Conservation (phyloP, 805 yeast species). For the Yamadazyma tumulicola region DNA sequence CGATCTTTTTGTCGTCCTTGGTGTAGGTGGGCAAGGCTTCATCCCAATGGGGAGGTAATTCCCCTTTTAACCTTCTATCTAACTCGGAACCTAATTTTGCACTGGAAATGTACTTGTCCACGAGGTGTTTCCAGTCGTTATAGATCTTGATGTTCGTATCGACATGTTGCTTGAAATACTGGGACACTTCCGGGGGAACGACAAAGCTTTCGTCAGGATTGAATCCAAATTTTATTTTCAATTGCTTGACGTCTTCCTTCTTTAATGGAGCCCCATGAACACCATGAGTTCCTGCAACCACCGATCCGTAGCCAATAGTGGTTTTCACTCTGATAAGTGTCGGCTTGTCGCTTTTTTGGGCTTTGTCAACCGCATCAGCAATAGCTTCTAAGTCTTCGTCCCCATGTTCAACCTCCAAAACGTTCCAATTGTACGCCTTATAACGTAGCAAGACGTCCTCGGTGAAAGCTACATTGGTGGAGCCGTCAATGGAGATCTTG, state of each 20-base stretch:
- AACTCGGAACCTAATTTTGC: slow-evolving; percentile 75
- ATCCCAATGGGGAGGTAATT: slow-evolving; percentile 83
- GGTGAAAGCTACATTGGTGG: slow-evolving; percentile 83
- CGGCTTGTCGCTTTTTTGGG: slow-evolving; percentile 79
- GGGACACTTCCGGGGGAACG: slow-evolving; percentile 81
- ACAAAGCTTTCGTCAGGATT: slow-evolving; percentile 76
- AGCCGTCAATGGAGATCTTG: slow-evolving; percentile 95
- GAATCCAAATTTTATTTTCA: slow-evolving; percentile 82
- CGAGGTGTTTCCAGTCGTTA: slow-evolving; percentile 67
- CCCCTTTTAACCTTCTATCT: slow-evolving; percentile 68
- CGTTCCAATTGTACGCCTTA: slow-evolving; percentile 94
- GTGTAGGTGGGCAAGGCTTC: slow-evolving; percentile 73
- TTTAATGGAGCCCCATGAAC: slow-evolving; percentile 97
- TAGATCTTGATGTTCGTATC: slow-evolving; percentile 65
- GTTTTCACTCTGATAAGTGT: slow-evolving; percentile 85
- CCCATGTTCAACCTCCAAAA: slow-evolving; percentile 71
- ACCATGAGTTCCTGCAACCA: slow-evolving; percentile 76
- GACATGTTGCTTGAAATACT: slow-evolving; percentile 55
- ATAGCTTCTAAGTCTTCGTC: slow-evolving; percentile 73
- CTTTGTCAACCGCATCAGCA: slow-evolving; percentile 70
- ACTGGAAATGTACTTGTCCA: slow-evolving; percentile 56
- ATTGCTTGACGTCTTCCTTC: slow-evolving; percentile 84
- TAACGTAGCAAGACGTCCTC: slow-evolving; percentile 85
- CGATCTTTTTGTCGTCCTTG: slow-evolving; percentile 75
- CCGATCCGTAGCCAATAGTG: slow-evolving; percentile 92